A percentile compares a stretch with the other conserved stretches of the same genome.
Evolutionary conservation across 257 asterid genomes (phyloP).

Genomic region (Solanum neorickii): DNA sequence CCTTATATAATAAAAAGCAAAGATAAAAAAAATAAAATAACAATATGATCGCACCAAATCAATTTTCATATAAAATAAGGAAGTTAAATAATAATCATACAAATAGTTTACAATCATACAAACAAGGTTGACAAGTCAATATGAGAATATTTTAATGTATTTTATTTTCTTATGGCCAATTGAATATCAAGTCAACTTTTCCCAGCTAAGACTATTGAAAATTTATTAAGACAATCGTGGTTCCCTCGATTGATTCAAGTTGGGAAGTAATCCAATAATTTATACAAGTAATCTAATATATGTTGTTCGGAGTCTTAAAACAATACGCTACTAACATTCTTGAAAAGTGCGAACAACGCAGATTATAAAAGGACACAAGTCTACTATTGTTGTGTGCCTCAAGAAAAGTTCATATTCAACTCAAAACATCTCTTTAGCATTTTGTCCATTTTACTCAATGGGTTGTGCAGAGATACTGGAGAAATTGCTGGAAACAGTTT

Average conservation of each 20-base stretch:
- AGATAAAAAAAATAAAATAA: accelerated
- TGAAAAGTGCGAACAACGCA: accelerated
- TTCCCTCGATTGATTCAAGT: neutral
- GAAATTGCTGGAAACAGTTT: neutral
- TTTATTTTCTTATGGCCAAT: neutral
- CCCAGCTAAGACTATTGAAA: neutral
- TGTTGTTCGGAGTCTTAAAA: neutral
- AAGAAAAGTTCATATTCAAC: neutral
- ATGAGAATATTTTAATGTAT: neutral
- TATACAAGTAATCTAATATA: neutral
- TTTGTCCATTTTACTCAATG: neutral
- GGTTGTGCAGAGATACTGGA: conserved; percentile 2
- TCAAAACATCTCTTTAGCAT: neutral
- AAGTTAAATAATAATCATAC: too few species aligned
- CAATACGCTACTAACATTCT: neutral
- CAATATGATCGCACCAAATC: neutral
- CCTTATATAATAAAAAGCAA: too few species aligned
- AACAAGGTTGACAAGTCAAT: neutral
- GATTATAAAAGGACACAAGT: neutral
- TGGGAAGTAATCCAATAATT: neutral
- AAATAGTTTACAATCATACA: too few species aligned
- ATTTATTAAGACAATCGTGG: neutral
- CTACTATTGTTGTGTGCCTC: neutral
- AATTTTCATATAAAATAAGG: too few species aligned
- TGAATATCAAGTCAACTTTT: neutral